Base-by-base conservation (phyloP, 2,329 filamentous ascomycete genomes). In the Arthrobotrys megalospora region DNA sequence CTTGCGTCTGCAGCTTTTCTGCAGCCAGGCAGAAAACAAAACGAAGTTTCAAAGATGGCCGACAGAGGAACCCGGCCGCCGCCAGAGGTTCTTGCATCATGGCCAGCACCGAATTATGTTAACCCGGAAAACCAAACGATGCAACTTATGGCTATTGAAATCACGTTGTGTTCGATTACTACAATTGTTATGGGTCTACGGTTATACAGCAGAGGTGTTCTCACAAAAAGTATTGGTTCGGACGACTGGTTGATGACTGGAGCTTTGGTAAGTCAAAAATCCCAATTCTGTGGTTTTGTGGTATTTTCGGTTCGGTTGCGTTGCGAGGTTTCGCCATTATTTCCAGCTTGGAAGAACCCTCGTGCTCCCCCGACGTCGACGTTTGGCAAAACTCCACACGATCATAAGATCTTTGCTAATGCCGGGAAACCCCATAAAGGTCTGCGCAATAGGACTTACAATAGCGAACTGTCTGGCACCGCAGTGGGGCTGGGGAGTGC, bases 211-310 rank as follows among this genome's bases (percentile, higher is more conserved):
- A 82, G 84, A 8, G 73, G 84, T 1, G 68, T 80, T 68, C 82
- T 85, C 41, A 82, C 85, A 38, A 82, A 83, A 50, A 83, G 82
- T 62, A 82, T 76, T 43, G 83, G 84, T 38, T 81, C 82, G 65
- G 85, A 86, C 76, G 85, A 86, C 80, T 86, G 84, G 85, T 65
- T 86, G 11, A 86, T 86, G 85, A 76, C 85, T 4, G 82, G 69
- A 38, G 84, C 84, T 3, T 82, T 83, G 78, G 85, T 85, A 81
- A 72, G 34, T 24, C 7, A 10, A 50, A 52, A 11, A 34, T 84
- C n/a, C 84, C 82, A 53, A 82, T 83, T n/a, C 80, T 52, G 24
- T 6, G 4, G 11, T 3, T 45, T 34, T 58, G 19, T 34, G n/a
- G 47, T 34, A 47, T 63, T 43, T 50, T 38, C 41, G 43, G 8